Evolutionary conservation across 371 early-diverging fungal species (phyloP).

Genomic region (Rhizoclosmatium hyalinum): DNA sequence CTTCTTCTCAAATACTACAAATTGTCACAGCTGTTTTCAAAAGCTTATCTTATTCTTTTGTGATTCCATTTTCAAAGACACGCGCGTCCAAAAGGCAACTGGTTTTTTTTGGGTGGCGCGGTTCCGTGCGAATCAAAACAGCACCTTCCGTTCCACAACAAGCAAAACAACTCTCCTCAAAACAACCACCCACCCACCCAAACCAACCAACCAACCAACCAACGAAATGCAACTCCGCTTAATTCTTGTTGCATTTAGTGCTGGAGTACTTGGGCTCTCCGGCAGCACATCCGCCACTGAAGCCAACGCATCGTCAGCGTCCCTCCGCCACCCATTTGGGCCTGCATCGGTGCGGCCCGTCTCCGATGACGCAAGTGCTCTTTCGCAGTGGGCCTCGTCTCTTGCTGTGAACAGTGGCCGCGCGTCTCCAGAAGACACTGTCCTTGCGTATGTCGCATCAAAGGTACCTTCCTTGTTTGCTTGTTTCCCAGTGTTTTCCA

Average conservation of each 20-base stretch:
- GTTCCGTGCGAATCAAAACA: too few species aligned
- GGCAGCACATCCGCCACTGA: too few species aligned
- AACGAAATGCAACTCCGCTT: background rate
- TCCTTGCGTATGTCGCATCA: background rate
- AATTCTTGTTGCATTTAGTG: background rate
- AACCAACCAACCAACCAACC: background rate
- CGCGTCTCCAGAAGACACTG: background rate
- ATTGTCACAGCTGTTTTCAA: too few species aligned
- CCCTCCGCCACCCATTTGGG: background rate
- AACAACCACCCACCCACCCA: background rate
- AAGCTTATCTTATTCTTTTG: too few species aligned
- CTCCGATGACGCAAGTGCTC: background rate
- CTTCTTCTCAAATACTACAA: too few species aligned
- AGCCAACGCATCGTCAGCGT: background rate
- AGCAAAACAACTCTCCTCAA: constrained; percentile 8
- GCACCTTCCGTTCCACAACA: background rate
- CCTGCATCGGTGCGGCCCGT: background rate
- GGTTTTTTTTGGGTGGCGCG: too few species aligned
- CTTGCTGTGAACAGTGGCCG: background rate
- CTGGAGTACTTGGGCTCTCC: background rate
- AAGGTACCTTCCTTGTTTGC: background rate
- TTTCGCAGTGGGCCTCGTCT: background rate
- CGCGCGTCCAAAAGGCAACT: too few species aligned
- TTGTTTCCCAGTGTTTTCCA: too few species aligned
- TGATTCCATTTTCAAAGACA: too few species aligned